phyloP scores from a whole-genome alignment of 345 rosid species.

The Acer yangbiense region DNA sequence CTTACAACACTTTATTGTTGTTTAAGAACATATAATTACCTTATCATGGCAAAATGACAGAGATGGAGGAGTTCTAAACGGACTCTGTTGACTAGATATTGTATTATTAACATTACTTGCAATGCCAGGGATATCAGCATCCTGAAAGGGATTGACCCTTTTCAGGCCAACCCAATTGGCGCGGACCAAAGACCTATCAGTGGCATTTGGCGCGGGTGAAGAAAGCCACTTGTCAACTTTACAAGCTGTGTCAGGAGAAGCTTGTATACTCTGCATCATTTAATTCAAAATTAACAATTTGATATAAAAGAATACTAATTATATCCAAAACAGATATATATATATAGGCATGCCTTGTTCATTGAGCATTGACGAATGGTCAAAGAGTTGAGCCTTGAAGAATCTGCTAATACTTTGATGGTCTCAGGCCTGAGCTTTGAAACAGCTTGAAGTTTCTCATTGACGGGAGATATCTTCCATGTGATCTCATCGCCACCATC shows the following conservation, averaged over 20 bases:
- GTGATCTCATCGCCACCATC: conserved; percentile 83
- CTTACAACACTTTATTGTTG: background rate
- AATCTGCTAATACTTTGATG: conserved; percentile 48
- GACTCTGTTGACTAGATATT: conserved; percentile 60
- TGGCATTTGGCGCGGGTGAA: conserved; percentile 44
- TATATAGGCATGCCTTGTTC: conserved; percentile 42
- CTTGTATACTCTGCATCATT: conserved; percentile 33
- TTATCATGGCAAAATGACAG: conserved; percentile 56
- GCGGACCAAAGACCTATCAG: conserved; percentile 35
- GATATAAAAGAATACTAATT: background rate
- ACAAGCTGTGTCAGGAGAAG: conserved; percentile 34
- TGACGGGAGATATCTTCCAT: conserved; percentile 96
- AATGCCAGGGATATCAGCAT: conserved; percentile 31
- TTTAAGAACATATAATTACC: conserved; percentile 43
- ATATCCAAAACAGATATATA: background rate
- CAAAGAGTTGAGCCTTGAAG: conserved; percentile 49
- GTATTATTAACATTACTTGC: conserved; percentile 17
- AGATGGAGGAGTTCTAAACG: conserved; percentile 92
- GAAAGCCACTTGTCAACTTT: conserved; percentile 51
- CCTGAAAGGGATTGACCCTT: conserved; percentile 45
- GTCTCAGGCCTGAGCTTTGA: conserved; percentile 63
- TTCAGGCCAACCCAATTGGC: conserved; percentile 44
- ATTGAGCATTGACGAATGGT: conserved; percentile 58
- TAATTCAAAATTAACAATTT: background rate
- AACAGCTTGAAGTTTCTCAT: conserved; percentile 70